Base-by-base conservation (phyloP, 1,139 yeast species). In the Scheffersomyces illinoinensis region DNA sequence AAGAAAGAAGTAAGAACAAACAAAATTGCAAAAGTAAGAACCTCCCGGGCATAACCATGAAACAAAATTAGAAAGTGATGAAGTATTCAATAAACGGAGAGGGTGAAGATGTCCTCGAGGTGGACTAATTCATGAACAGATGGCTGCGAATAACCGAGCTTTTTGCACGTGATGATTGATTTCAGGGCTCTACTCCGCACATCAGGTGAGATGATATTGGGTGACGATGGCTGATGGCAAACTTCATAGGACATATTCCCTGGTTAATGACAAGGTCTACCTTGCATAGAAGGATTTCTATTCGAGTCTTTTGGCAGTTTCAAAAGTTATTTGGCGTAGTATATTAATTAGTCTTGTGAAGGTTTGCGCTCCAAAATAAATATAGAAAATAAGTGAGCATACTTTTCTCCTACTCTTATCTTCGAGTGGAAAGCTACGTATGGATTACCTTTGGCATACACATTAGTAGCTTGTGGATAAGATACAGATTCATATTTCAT, bases 161-260 rank as follows among this genome's bases (percentile, higher is more conserved):
- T 3, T 3, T 2, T 33, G 43, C 43, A 33, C 43, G 43, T 33
- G 43, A 33, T 33, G 43, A 12, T 33, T 18, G 50, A 23, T 7
- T 10, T 33, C 47, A 43, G 50, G 33, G 20, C 20, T 50, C 52
- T 21, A 53, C 56, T 56, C 58, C 24, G 52, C 39, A 48, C 19
- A 19, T 23, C 14, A 33, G 17, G 14, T 12, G 43, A 12, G 43
- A 33, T 14, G 43, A 33, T 33, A 12, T 12, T 33, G 43, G 43
- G 33, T 24, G 33, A 24, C 43, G 43, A 33, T 1, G 43, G 33
- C 33, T 33, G 43, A 12, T 33, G 43, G 17, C 43, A 33, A 10
- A 33, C 33, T 7, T 33, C 43, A 14, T 33, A 33, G 43, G 5
- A 17, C 17, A 8, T 33, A 33, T 14, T 12, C 17, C 17, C 43